Base-by-base conservation (phyloP, 2,329 filamentous ascomycete genomes). In the Aspergillus thermomutatus region DNA sequence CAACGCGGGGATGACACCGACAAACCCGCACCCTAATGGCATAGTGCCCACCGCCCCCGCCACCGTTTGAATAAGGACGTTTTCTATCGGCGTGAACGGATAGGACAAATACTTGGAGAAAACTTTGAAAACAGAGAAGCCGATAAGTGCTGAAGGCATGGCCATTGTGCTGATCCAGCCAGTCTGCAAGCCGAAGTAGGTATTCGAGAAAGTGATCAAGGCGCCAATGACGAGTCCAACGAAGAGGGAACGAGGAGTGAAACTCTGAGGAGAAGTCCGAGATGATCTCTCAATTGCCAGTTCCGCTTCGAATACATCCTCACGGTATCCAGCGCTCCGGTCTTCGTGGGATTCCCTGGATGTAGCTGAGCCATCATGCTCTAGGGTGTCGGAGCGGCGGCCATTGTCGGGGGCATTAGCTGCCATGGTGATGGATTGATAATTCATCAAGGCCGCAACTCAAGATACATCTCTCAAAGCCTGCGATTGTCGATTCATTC, bases 151-250 rank as follows among this genome's bases (percentile, higher is more conserved):
- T 1, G 92, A 90, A 0, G 94, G 94, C 92, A 99, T 97, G 17
- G 91, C 90, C 94, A 99, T 97, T 64, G 91, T 90, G 67, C 87
- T 85, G 40, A 90, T 84, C 87, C 87, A 90, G 62, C 87, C 87
- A 27, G 91, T 95, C 77, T 97, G 94, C 31, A 99, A 80, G n/a
- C 94, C 94, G 72, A 99, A 99, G 75, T 97, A 99, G 80, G 95
- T 97, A 72, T 99, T 99, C 52, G 91, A 95, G 72, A 96, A 96
- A 70, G 90, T 94, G 68, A 97, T 96, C 54, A 97, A 80, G 4
- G 94, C 85, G 43, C 94, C 94, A 61, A 99, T 94, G 3, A 84
- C 78, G 5, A 96, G 80, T 17, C 94, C 94, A 27, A 90, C 91
- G 4, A 86, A 70, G 41, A 97, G 82, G 51, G 91, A 91, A 55